Conservation (phyloP, 2,329 filamentous ascomycete species). For the Nemania sp. region DNA sequence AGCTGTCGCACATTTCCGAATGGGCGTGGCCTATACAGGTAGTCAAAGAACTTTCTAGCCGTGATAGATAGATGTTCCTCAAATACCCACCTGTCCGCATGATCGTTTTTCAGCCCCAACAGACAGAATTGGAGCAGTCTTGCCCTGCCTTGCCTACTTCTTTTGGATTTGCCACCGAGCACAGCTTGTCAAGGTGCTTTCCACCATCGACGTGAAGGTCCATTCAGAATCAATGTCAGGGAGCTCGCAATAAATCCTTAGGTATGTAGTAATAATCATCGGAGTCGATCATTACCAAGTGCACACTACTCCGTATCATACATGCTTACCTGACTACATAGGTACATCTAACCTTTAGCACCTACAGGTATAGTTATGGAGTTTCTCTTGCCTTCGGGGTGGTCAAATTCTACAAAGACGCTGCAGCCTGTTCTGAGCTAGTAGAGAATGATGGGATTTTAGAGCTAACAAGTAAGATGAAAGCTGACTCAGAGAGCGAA, state of each 20-base stretch:
- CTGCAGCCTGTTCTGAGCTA: too few relatives aligned
- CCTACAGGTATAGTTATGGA: neutral
- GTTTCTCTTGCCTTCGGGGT: neutral
- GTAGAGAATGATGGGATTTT: too few relatives aligned
- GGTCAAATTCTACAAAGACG: neutral
- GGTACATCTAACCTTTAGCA: neutral
- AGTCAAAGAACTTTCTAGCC: conserved; percentile 1
- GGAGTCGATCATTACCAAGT: neutral
- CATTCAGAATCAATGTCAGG: neutral
- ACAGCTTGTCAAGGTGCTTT: conserved; percentile 4
- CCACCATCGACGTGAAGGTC: neutral
- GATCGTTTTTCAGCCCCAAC: conserved; percentile 5
- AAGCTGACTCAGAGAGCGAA: too few relatives aligned
- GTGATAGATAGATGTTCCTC: neutral
- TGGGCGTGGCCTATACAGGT: neutral
- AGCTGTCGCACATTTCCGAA: neutral
- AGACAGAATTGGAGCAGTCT: neutral
- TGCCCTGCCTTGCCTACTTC: neutral
- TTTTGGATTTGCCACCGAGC: neutral
- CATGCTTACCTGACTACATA: neutral
- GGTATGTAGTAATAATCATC: neutral
- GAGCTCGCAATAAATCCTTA: neutral
- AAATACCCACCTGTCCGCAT: neutral
- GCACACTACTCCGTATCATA: neutral
- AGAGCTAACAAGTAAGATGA: too few relatives aligned